Evolutionary conservation across 768 basidiomycete species (phyloP).

Genomic region (Trametes coccinea): DNA sequence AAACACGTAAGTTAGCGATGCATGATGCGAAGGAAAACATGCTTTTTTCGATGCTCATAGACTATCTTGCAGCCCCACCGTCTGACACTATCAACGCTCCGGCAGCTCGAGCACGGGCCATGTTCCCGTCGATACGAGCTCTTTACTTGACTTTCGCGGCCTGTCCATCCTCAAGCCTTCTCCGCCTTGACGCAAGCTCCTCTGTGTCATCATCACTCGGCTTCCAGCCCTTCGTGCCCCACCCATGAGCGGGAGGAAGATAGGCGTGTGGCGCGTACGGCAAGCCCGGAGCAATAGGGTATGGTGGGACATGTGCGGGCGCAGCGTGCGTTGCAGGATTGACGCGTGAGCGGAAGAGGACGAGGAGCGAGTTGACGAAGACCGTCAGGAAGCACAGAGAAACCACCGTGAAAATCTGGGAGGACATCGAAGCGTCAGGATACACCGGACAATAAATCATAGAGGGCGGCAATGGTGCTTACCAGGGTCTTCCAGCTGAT

Average conservation of each 20-base stretch:
- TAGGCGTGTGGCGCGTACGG: conserved; percentile 51
- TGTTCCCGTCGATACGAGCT: background rate
- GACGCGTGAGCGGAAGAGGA: conserved; percentile 71
- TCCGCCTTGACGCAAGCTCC: conserved; percentile 24
- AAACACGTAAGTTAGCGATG: conserved; percentile 2
- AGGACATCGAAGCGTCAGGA: background rate
- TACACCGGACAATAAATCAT: no score
- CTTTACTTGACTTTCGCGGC: conserved; percentile 26
- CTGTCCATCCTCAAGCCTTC: conserved; percentile 29
- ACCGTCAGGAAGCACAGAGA: conserved; percentile 76
- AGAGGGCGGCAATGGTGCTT: conserved; percentile 29
- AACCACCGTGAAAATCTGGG: conserved; percentile 70
- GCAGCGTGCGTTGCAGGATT: conserved; percentile 32
- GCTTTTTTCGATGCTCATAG: background rate
- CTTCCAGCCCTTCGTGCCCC: conserved; percentile 42
- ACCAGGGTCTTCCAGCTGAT: conserved; percentile 98
- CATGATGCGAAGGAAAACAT: background rate
- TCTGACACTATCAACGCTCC: background rate
- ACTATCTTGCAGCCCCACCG: no score
- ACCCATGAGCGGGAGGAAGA: conserved; percentile 49
- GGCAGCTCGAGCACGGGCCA: background rate
- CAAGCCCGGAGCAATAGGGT: conserved; percentile 40
- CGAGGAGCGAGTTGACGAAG: conserved; percentile 79
- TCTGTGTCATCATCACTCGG: background rate
- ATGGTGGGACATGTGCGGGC: conserved; percentile 29